phyloP scores from a whole-genome alignment of 257 asterid species.

The Ligustrum vulgare region DNA sequence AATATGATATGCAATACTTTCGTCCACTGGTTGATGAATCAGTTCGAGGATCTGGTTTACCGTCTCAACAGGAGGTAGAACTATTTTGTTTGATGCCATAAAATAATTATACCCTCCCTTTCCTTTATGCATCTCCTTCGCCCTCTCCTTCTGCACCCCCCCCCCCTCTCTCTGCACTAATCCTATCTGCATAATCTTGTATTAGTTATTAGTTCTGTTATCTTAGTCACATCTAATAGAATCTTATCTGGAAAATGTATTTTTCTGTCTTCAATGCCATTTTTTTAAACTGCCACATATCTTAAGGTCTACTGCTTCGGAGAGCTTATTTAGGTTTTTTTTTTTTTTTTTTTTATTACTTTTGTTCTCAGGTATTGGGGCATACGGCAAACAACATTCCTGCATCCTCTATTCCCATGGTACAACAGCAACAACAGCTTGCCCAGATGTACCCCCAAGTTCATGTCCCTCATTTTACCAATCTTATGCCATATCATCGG shows the following conservation, averaged over 20 bases:
- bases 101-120: too few species aligned
- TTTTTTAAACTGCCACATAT: not conserved
- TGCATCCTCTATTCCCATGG: conserved; percentile 63
- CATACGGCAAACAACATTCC: conserved; percentile 54
- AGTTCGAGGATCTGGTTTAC: conserved; percentile 63
- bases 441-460: conserved; percentile 97
- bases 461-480: conserved; percentile 75
- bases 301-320: not conserved
- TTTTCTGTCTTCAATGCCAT: not conserved
- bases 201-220: not conserved
- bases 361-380: conserved; percentile 49
- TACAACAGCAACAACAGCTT: conserved; percentile 68
- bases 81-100: too few species aligned
- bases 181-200: not conserved
- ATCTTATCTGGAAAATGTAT: not conserved
- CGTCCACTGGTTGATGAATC: conserved; percentile 76
- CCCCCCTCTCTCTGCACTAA: not conserved
- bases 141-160: too few species aligned
- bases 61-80: conserved; percentile 86
- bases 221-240: not conserved
- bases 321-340: conserved; percentile 9
- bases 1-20: conserved; percentile 80
- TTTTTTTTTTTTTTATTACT: conserved; percentile 8
- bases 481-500: conserved; percentile 76
- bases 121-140: too few species aligned